Conservation (phyloP, 768 basidiomycete species). For the Mycena epipterygia region DNA sequence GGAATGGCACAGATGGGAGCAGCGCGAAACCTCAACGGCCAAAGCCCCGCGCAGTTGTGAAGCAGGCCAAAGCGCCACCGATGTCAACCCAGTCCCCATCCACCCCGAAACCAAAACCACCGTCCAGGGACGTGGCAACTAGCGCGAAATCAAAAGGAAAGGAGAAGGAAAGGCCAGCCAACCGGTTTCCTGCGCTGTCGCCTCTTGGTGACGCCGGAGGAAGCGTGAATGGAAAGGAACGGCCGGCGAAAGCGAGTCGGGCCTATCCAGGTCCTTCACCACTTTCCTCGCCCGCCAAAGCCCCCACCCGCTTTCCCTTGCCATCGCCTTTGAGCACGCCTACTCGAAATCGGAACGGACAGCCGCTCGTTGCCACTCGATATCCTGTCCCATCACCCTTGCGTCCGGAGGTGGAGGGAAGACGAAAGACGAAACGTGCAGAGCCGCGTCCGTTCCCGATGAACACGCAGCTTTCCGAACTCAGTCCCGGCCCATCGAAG, state of each 20-base stretch:
- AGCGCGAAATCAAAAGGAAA: not conserved
- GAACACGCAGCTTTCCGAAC: constrained; percentile 3
- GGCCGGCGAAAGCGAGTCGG: not conserved
- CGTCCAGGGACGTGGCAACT: not conserved
- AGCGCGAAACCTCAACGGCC: constrained; percentile 1
- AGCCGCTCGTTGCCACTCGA: not conserved
- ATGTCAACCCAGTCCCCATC: not conserved
- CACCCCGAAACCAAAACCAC: not conserved
- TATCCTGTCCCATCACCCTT: constrained; percentile 27
- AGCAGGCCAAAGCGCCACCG: not conserved
- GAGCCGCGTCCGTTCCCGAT: constrained; percentile 31
- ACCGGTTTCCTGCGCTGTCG: not conserved
- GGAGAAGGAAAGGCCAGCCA: not conserved
- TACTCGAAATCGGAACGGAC: not conserved
- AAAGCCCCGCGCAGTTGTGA: not conserved
- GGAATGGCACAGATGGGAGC: not conserved
- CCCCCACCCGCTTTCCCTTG: not conserved
- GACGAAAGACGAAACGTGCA: not conserved
- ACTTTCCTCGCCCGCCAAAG: constrained; percentile 19
- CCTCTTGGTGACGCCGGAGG: not conserved
- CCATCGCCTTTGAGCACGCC: constrained; percentile 26
- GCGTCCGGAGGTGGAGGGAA: not conserved
- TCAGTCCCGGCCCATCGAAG: constrained; percentile 16
- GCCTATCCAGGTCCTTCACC: constrained; percentile 11
- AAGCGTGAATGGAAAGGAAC: not conserved